phyloP scores from a whole-genome alignment of 2,329 filamentous ascomycete species.

The Aureobasidium leucospermi region DNA sequence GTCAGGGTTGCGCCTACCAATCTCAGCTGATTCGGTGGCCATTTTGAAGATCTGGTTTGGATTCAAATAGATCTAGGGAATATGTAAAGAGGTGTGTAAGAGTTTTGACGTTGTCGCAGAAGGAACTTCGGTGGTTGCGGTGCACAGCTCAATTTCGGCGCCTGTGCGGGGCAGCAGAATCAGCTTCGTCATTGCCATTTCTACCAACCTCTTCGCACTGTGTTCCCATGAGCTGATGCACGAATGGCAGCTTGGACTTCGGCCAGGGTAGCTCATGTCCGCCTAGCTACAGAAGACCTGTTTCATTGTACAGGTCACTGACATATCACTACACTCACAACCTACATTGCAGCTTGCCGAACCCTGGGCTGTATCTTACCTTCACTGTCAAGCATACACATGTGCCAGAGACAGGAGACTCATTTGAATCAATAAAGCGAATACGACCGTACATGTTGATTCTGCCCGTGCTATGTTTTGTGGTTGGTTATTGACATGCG shows the following conservation, averaged over 20 bases:
- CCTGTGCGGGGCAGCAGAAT: conserved; percentile 9
- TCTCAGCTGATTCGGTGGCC: conserved; percentile 19
- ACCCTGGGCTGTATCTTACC: too few species aligned
- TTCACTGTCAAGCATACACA: too few species aligned
- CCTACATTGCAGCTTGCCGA: too few species aligned
- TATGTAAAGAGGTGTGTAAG: conserved; percentile 2
- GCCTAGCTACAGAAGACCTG: too few species aligned
- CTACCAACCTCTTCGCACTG: not conserved
- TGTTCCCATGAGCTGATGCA: not conserved
- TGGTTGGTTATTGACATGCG: not conserved
- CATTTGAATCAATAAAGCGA: too few species aligned
- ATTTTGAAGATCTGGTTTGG: conserved; percentile 17
- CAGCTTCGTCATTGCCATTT: not conserved
- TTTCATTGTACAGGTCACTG: too few species aligned
- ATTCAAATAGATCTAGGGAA: conserved; percentile 6
- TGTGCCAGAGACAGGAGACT: too few species aligned
- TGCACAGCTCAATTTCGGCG: conserved; percentile 12
- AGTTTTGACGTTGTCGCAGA: conserved; percentile 11
- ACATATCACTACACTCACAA: too few species aligned
- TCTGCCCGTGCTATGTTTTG: not conserved
- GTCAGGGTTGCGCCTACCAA: conserved; percentile 18
- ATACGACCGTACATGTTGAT: too few species aligned
- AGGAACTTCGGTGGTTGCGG: conserved; percentile 9
- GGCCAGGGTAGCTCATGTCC: too few species aligned
- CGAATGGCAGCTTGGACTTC: not conserved